Base-by-base conservation (phyloP, 116 monocot genomes). In the Zostera marina region DNA sequence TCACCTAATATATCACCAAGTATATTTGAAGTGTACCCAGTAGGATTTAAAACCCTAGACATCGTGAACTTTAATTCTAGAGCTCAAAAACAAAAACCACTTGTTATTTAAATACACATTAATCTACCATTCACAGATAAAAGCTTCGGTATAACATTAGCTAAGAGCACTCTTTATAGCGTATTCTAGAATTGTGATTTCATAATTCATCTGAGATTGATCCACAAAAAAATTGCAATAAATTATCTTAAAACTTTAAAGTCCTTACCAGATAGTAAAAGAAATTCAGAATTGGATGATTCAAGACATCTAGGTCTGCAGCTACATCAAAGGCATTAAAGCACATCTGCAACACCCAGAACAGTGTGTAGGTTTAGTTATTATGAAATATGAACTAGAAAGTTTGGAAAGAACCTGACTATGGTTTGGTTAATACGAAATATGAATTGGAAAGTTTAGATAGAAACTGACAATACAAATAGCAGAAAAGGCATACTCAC, bases 221-320 rank as follows among this genome's bases (percentile, higher is more conserved):
- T 16, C 9, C 15, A 19, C 15, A 51, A 8, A 19, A 51, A 21
- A 51, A 19, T 20, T 49, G 49, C 12, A 11, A 9, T 11, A 44
- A 11, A 5, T 4, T 11, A 9, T 5, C 44, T 10, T 11, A 3
- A 14, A 45, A 45, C 10, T 45, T 14, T 11, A 11, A 44, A 25
- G 17, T 47, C 26, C 21, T 54, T 81, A 93, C 93, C 85, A 94
- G 48, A 63, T 88, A 94, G 60, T 88, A 94, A 14, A 84, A 66
- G 56, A 88, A 85, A 69, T 82, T 88, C 13, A 94, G 74, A 49
- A 94, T 67, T 11, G 88, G 84, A 80, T 88, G 88, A 71, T 82
- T 58, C 47, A 85, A 68, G 53, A 88, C 77, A 74, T 94, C 94
- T 58, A 94, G 77, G 44, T 94, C 81, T 17, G 82, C 94, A 54